A percentile compares a stretch with the other conserved stretches of the same genome.
phyloP scores from a whole-genome alignment of 768 basidiomycete species.

The Russula griseocarnosa region DNA sequence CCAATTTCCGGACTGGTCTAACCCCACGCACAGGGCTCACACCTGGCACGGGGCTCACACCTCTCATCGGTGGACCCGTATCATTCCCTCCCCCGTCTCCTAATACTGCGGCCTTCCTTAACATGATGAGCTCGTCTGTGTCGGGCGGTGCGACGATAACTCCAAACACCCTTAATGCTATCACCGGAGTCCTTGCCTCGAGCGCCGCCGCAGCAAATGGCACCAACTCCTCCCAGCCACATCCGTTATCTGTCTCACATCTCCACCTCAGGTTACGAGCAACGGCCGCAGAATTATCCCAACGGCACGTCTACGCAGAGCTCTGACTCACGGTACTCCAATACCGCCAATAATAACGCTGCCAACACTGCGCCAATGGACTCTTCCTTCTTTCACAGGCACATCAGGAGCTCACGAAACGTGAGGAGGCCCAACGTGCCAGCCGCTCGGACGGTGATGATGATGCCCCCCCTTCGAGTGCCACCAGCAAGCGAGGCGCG shows the following conservation, averaged over 20 bases:
- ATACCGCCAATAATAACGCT: slow-evolving; percentile 51
- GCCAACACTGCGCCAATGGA: slow-evolving; percentile 81
- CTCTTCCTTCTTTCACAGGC: slow-evolving; percentile 92
- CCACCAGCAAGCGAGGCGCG: slow-evolving; percentile 48
- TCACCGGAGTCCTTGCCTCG: slow-evolving; percentile 70
- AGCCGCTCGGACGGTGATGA: slow-evolving; percentile 35
- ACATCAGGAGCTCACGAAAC: slow-evolving; percentile 92
- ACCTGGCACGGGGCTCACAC: slow-evolving; percentile 79
- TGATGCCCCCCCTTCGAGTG: slow-evolving; percentile 30
- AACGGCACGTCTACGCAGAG: slow-evolving; percentile 20
- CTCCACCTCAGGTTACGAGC: slow-evolving; percentile 27
- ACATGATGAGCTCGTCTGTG: slow-evolving; percentile 64
- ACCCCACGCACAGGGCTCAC: slow-evolving; percentile 86
- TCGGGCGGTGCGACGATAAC: slow-evolving; percentile 51
- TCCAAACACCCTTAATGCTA: slow-evolving; percentile 66
- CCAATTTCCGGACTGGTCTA: slow-evolving; percentile 77
- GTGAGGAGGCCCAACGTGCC: slow-evolving; percentile 79
- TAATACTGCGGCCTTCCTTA: slow-evolving; percentile 87
- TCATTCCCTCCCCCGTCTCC: slow-evolving; percentile 83
- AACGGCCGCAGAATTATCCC: slow-evolving; percentile 26
- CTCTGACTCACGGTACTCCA: slow-evolving; percentile 32
- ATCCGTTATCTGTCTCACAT: slow-evolving; percentile 38
- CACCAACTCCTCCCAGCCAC: slow-evolving; percentile 53
- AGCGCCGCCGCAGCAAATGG: slow-evolving; percentile 50
- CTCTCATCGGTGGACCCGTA: slow-evolving; percentile 67